Evolutionary conservation across 768 basidiomycete species (phyloP).

Genomic region (Glaciozyma antarctica): DNA sequence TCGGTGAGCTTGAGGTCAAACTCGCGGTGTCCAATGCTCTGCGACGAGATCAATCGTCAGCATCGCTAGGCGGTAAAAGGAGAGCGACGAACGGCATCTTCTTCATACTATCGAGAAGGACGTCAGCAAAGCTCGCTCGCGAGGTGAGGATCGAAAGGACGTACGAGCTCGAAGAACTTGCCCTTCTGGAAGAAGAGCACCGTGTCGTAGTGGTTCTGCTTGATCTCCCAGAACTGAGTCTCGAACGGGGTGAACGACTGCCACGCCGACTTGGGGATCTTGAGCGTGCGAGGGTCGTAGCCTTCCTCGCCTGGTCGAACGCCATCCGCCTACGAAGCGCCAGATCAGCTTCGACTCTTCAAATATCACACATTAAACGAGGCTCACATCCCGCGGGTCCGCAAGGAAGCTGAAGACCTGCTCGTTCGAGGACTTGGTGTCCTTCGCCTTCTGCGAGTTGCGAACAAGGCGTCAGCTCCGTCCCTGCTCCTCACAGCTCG

Average conservation of each 20-base stretch:
- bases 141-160: neutral
- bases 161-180: slow-evolving; percentile 39
- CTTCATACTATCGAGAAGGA: slow-evolving; percentile 15
- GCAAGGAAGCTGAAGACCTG: slow-evolving; percentile 33
- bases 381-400: slow-evolving; percentile 32
- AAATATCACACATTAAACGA: neutral
- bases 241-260: slow-evolving; percentile 85
- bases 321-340: slow-evolving; percentile 59
- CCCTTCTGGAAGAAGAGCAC: slow-evolving; percentile 98
- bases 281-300: slow-evolving; percentile 83
- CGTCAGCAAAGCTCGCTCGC: neutral
- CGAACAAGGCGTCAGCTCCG: slow-evolving; percentile 6
- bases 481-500: too few species aligned
- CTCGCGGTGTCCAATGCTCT: slow-evolving; percentile 73
- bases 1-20: slow-evolving; percentile 77
- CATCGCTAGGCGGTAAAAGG: neutral
- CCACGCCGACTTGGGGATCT: slow-evolving; percentile 69
- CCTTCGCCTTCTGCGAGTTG: slow-evolving; percentile 58
- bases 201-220: slow-evolving; percentile 89
- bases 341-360: neutral
- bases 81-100: slow-evolving; percentile 42
- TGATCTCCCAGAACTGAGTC: slow-evolving; percentile 76
- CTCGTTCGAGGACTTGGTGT: slow-evolving; percentile 64
- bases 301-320: slow-evolving; percentile 65
- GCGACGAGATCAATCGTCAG: neutral